Conservation (phyloP, 192 early-diverging fungal genomes). For the Coemansia sp. region DNA sequence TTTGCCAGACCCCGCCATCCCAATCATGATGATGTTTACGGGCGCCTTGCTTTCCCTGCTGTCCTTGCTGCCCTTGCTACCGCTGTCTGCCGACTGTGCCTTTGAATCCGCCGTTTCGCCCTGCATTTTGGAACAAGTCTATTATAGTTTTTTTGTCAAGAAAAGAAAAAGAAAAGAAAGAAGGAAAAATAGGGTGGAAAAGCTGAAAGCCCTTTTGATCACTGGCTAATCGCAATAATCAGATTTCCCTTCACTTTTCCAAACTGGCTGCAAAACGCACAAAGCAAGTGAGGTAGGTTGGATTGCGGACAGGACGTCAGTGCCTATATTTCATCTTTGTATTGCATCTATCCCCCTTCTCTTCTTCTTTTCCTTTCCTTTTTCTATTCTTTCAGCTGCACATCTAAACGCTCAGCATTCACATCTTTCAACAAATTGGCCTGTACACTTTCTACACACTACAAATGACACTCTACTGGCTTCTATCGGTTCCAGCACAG, state of each 20-base stretch:
- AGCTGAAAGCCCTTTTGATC: no score
- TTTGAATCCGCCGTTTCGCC: neutral
- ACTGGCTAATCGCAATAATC: no score
- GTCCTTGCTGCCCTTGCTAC: no score
- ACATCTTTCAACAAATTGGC: neutral
- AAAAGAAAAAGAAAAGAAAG: no score
- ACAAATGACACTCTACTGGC: constrained; percentile 60
- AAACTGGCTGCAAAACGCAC: neutral
- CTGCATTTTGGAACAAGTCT: neutral
- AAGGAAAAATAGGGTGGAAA: neutral
- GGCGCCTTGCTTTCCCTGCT: constrained; percentile 14
- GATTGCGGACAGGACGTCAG: no score
- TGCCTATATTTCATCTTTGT: neutral
- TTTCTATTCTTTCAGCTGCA: no score
- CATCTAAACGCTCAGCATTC: neutral
- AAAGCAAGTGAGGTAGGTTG: no score
- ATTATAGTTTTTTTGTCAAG: neutral
- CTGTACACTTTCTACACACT: no score
- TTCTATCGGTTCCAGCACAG: constrained; percentile 87
- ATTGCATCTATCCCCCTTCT: no score
- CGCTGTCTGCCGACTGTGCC: neutral
- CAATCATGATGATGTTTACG: constrained; percentile 76
- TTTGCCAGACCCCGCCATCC: constrained; percentile 98
- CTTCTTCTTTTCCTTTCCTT: no score
- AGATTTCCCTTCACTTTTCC: neutral